These are phyloP conservation scores for Ceriops zippeliana DNA, from an alignment of 345 rosid genomes.

Conservation along the genomic window DNA sequence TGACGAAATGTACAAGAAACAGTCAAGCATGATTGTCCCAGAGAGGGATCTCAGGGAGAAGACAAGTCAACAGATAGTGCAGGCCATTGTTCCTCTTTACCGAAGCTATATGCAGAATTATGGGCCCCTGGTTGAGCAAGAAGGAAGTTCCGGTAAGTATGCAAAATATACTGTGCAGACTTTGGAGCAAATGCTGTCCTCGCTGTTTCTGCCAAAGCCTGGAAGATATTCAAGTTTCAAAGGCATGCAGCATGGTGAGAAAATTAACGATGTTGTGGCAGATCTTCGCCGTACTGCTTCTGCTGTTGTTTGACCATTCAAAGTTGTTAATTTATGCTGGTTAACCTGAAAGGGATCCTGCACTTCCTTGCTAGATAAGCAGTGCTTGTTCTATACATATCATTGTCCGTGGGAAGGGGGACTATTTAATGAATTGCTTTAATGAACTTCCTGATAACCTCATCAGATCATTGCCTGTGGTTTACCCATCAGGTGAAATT, in stretches of 20 bases:
- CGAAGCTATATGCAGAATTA: slow-evolving; percentile 98
- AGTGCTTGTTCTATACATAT: slow-evolving; percentile 32
- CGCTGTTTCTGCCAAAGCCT: slow-evolving; percentile 76
- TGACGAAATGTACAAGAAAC: slow-evolving; percentile 78
- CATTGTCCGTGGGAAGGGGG: slow-evolving; percentile 8
- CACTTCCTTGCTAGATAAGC: background rate
- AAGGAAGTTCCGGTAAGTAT: slow-evolving; percentile 65
- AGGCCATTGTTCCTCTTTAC: slow-evolving; percentile 77
- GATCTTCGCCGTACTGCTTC: slow-evolving; percentile 53
- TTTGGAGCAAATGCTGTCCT: slow-evolving; percentile 74
- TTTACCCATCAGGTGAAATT: slow-evolving; percentile 7
- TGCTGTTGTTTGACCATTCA: slow-evolving; percentile 51
- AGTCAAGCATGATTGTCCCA: slow-evolving; percentile 62
- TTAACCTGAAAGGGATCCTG: background rate
- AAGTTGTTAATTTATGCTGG: slow-evolving; percentile 3
- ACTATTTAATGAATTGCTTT: slow-evolving; percentile 9
- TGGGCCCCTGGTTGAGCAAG: slow-evolving; percentile 92
- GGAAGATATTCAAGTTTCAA: slow-evolving; percentile 86
- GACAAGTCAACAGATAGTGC: slow-evolving; percentile 69
- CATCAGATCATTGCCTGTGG: slow-evolving; percentile 10
- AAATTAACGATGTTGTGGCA: slow-evolving; percentile 42
- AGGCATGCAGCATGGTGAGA: slow-evolving; percentile 54
- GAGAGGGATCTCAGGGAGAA: slow-evolving; percentile 93
- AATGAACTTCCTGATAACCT: slow-evolving; percentile 9
- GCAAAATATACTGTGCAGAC: slow-evolving; percentile 79